Evolutionary conservation across 2,329 filamentous ascomycete species (phyloP), one percentile per base, ranked within the genome.

Genomic region (Iodosphaeria phyllophila): DNA sequence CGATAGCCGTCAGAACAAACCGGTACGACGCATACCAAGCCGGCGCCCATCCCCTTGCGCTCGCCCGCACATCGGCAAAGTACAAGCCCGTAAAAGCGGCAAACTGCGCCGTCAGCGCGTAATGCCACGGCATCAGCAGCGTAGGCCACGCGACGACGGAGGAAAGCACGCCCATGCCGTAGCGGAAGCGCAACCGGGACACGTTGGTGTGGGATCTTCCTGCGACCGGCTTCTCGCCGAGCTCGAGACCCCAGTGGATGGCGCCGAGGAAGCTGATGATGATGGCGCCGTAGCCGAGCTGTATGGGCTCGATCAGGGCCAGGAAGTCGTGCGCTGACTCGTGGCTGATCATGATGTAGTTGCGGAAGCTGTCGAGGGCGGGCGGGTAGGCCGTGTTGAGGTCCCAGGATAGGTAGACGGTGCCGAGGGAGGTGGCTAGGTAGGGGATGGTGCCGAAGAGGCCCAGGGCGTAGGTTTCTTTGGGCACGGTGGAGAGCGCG

Each of bases 181-280:
- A 93, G 33, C 84, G 75, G 38, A 69, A 70, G 38, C 76, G 79
- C 26, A 79, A 76, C 29, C 77, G 73, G 32, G 63, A 38, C 1
- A 23, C 38, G 39, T 42, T 66, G 50, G 49, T 73, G n/a, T n/a
- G n/a, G n/a, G n/a, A n/a, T n/a, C n/a, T n/a, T n/a, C n/a, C n/a
- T n/a, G n/a, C n/a, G n/a, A n/a, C n/a, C 54, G 47, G 60, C 73
- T 52, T 74, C 56, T 64, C 64, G 25, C 77, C 77, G 47, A 74
- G 91, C 51, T 92, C 83, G 11, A 92, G 60, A 28, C 84, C 84
- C 86, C 67, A 93, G 51, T 93, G 86, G 40, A 92, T 73, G 17
- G 84, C 84, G 22, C 86, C 86, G 2, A 93, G 66, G 60, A 92
- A 93, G 15, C 83, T 92, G 39, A 92, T 77, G 40, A 92, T 89